phyloP scores from a whole-genome alignment of 2,329 filamentous ascomycete genomes.

The Teratosphaeria gauchensis region DNA sequence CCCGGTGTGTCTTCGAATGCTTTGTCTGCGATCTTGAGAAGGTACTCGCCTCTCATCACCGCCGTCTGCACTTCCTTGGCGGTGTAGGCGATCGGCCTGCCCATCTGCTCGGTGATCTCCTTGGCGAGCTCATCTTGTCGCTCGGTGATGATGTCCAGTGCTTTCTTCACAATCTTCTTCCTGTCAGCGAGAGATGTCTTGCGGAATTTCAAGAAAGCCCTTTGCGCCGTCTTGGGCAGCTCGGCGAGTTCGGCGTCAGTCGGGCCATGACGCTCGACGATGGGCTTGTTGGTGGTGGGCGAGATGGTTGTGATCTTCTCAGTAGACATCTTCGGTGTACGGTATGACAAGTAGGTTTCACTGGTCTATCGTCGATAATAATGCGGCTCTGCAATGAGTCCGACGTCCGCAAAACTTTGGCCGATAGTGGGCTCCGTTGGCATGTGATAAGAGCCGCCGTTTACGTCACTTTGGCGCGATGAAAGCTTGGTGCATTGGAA shows the following conservation, averaged over 20 bases:
- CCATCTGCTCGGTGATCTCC: slow-evolving; percentile 92
- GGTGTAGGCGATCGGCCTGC: slow-evolving; percentile 79
- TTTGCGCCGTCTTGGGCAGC: slow-evolving; percentile 61
- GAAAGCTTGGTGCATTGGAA: background rate
- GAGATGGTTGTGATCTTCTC: slow-evolving; percentile 71
- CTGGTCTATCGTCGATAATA: background rate
- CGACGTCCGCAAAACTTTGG: background rate
- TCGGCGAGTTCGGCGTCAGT: slow-evolving; percentile 59
- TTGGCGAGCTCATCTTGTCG: slow-evolving; percentile 71
- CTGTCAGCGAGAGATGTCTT: slow-evolving; percentile 66
- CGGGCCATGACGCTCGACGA: slow-evolving; percentile 69
- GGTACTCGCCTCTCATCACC: slow-evolving; percentile 72
- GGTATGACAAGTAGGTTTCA: background rate
- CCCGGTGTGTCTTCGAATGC: slow-evolving; percentile 71
- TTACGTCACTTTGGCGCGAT: background rate
- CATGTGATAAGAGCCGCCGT: background rate
- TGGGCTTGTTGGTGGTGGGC: slow-evolving; percentile 74
- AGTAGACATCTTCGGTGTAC: slow-evolving; percentile 35
- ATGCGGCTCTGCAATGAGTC: background rate
- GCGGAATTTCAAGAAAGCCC: slow-evolving; percentile 68
- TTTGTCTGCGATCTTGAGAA: slow-evolving; percentile 74
- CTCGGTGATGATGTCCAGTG: slow-evolving; percentile 58
- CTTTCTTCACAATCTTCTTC: slow-evolving; percentile 71
- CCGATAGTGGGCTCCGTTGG: background rate
- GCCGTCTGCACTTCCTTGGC: slow-evolving; percentile 77